Conservation (phyloP, 2,329 filamentous ascomycete genomes). For the Monilinia vaccinii-corymbosi region DNA sequence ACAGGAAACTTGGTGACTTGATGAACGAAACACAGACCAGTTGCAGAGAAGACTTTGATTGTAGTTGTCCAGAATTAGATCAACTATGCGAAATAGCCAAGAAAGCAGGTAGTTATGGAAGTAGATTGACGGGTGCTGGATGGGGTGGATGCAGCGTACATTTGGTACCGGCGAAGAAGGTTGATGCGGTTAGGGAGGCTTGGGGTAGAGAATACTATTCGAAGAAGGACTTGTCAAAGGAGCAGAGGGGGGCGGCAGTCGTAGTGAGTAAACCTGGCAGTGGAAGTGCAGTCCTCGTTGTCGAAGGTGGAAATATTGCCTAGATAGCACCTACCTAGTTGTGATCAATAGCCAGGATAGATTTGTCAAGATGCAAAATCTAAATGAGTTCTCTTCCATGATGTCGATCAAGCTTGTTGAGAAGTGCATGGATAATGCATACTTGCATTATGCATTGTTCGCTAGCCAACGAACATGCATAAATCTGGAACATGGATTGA, state of each 20-base stretch:
- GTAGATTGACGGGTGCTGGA: slow-evolving; percentile 80
- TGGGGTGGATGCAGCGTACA: slow-evolving; percentile 98
- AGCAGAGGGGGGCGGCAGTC: slow-evolving; percentile 70
- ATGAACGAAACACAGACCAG: slow-evolving; percentile 87
- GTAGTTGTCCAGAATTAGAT: slow-evolving; percentile 88
- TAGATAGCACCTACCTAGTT: not conserved
- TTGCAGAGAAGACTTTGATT: slow-evolving; percentile 81
- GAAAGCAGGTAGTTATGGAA: slow-evolving; percentile 72
- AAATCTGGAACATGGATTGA: not conserved
- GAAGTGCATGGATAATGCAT: not conserved
- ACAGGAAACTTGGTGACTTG: slow-evolving; percentile 64
- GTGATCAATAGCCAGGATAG: not conserved
- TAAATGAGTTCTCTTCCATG: not conserved
- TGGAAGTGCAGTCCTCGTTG: slow-evolving; percentile 50
- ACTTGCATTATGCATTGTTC: not conserved
- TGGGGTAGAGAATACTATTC: slow-evolving; percentile 77
- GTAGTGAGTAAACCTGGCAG: slow-evolving; percentile 83
- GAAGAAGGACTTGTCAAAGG: slow-evolving; percentile 53
- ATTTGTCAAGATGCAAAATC: too few relatives aligned
- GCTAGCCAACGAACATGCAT: not conserved
- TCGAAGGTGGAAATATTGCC: slow-evolving; percentile 21
- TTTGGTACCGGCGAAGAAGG: slow-evolving; percentile 74
- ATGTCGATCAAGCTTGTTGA: too few relatives aligned
- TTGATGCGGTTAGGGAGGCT: slow-evolving; percentile 66
- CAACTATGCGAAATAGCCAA: slow-evolving; percentile 73